These are phyloP conservation scores for Bryoglossum gracile DNA, from an alignment of 495 filamentous ascomycete species.

Conservation along the genomic window DNA sequence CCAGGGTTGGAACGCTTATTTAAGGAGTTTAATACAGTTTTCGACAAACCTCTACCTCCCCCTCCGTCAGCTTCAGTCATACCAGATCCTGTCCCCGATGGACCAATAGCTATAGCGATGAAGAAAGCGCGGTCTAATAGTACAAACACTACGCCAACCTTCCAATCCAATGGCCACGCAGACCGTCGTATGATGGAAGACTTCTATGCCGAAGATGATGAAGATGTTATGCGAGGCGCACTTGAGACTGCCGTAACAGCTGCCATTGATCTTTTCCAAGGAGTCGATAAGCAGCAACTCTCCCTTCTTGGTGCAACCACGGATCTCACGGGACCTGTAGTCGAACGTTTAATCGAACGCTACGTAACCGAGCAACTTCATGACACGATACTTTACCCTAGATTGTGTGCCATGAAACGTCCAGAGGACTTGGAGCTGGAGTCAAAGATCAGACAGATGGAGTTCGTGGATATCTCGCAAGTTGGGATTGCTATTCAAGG, in stretches of 20 bases:
- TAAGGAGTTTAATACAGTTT: constrained; percentile 75
- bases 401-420: constrained; percentile 68
- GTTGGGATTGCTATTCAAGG: constrained; percentile 78
- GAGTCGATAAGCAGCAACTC: constrained; percentile 91
- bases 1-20: constrained; percentile 85
- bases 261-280: constrained; percentile 91
- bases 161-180: constrained; percentile 22
- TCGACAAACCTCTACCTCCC: constrained; percentile 76
- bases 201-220: constrained; percentile 68
- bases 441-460: constrained; percentile 83
- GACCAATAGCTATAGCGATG: constrained; percentile 42
- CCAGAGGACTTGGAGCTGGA: constrained; percentile 88
- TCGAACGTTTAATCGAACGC: constrained; percentile 90
- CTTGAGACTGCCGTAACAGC: constrained; percentile 87
- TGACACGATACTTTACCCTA: constrained; percentile 74
- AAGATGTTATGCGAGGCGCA: constrained; percentile 75
- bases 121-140: constrained; percentile 43
- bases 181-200: constrained; percentile 25
- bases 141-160: constrained; percentile 26
- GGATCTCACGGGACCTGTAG: constrained; percentile 83
- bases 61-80: constrained; percentile 56
- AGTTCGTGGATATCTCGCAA: constrained; percentile 88
- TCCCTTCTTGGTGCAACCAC: constrained; percentile 88
- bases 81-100: constrained; percentile 43
- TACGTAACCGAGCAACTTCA: constrained; percentile 94